A percentile compares a stretch with the other conserved stretches of the same genome.
Evolutionary conservation across 2,329 filamentous ascomycete genomes (phyloP).

Genomic region (Pestalotiopsis sp.): DNA sequence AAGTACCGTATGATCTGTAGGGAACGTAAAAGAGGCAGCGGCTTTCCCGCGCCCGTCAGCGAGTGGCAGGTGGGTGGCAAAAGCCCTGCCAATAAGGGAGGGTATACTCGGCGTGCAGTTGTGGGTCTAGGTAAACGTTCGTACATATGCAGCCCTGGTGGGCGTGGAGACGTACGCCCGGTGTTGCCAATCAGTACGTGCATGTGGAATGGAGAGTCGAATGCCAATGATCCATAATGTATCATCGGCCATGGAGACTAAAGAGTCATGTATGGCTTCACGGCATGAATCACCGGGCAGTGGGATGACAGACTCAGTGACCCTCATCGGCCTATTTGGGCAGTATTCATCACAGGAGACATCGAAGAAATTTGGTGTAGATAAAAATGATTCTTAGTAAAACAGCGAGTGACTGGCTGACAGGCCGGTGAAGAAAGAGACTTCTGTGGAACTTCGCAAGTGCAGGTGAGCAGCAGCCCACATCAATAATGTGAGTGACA

Average conservation of each 20-base stretch:
- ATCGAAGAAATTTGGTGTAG: neutral
- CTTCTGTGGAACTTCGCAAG: neutral
- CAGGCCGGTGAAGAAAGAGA: neutral
- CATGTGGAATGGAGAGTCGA: neutral
- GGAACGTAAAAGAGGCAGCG: neutral
- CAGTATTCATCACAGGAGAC: neutral
- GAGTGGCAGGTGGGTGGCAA: neutral
- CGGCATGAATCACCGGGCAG: neutral
- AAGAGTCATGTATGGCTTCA: neutral
- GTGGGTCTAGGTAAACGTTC: neutral
- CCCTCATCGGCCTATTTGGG: neutral
- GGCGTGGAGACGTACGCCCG: neutral
- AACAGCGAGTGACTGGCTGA: neutral
- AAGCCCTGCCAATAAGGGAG: constrained; percentile 3
- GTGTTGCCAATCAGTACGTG: neutral
- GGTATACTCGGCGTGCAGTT: neutral
- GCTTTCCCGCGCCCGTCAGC: neutral
- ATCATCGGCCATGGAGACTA: neutral
- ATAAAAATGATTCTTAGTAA: neutral
- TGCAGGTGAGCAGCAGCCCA: neutral
- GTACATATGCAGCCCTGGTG: constrained; percentile 10
- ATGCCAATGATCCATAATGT: neutral
- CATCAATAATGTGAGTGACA: neutral
- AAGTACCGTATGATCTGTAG: neutral
- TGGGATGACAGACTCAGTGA: neutral